Evolutionary conservation across 1,284 basidiomycete species (phyloP).

Genomic region (Laetiporus sulphureus): DNA sequence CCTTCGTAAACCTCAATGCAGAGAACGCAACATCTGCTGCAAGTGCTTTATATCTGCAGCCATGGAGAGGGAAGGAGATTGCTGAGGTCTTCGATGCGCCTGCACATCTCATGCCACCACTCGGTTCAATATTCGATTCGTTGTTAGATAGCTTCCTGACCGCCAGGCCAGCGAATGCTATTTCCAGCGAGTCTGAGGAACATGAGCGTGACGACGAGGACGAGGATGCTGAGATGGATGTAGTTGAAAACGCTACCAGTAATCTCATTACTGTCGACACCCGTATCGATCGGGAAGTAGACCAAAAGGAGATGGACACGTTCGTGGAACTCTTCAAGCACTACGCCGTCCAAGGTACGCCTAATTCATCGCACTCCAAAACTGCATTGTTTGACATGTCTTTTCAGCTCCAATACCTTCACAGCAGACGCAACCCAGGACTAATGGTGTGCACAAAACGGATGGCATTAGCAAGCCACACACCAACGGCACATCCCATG

Average conservation of each 20-base stretch:
- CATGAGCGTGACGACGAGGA: conserved; percentile 19
- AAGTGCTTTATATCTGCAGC: conserved; percentile 16
- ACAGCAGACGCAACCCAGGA: conserved; percentile 6
- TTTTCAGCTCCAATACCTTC: conserved; percentile 4
- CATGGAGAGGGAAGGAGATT: conserved; percentile 34
- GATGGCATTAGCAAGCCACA: conserved; percentile 16
- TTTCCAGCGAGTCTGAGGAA: too few species aligned
- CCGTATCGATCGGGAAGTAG: conserved; percentile 32
- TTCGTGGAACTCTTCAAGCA: conserved; percentile 46
- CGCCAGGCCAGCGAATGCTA: conserved; percentile 14
- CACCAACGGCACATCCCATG: conserved; percentile 14
- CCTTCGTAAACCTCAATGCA: conserved; percentile 34
- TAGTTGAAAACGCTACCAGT: conserved; percentile 27
- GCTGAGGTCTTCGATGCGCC: conserved; percentile 65
- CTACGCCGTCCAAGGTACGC: conserved; percentile 38
- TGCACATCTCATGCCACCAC: conserved; percentile 75
- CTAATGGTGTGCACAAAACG: conserved; percentile 19
- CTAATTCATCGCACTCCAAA: conserved; percentile 2
- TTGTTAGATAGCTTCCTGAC: conserved; percentile 65
- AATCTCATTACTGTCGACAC: conserved; percentile 18
- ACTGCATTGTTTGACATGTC: not conserved
- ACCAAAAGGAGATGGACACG: conserved; percentile 38
- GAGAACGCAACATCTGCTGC: conserved; percentile 15
- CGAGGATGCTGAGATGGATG: conserved; percentile 27
- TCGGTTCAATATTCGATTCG: conserved; percentile 69